Base-by-base conservation (phyloP, 177 flowering plant species). In the Vitis hybrid region DNA sequence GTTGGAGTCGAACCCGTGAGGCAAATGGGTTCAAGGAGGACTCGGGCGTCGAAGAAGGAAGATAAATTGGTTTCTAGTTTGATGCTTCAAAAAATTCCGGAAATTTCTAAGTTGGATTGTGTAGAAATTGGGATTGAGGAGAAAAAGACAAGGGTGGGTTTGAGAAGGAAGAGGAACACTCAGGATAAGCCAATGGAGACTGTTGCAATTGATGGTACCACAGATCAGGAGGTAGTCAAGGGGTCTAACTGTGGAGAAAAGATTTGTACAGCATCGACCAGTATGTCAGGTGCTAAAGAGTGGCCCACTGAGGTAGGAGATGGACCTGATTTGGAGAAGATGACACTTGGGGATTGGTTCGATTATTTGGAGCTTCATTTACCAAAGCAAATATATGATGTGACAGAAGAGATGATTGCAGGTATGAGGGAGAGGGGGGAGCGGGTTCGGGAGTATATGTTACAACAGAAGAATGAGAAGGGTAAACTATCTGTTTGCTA, bases 341-440 rank as follows among this genome's bases (percentile, higher is more conserved):
- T 89, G 88, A 87, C 89, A 19, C 64, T 92, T 13, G 94, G 86
- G 32, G 82, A 92, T 14, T 92, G 91, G 91, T 85, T 90, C 63
- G 88, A 87, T 73, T 85, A 70, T 67, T 64, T 90, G 83, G 91
- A 87, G 71, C 83, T 75, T 62, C 60, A 77, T 77, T 70, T 89
- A 77, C 89, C 87, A 1, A 83, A 81, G 61, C 89, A 89, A 67
- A 85, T 92, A 56, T 23, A 72, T 72, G 81, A 81, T n/a, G 79
- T 19, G 18, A 81, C 89, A 1, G 95, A 87, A 55, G 74, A 83
- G 74, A 74, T 84, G 71, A 77, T 90, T 75, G 73, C 70, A 39
- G 79, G 57, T 2, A 86, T 90, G 89, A 81, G 74, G 65, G 75
- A 63, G 55, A 83, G 77, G 65, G 79, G 86, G 3, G 72, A 75